A percentile compares a stretch with the other conserved stretches of the same genome.
These are phyloP conservation scores for Oryza glumipatula DNA, from an alignment of 176 grass and related monocot genomes.

Conservation along the genomic window DNA sequence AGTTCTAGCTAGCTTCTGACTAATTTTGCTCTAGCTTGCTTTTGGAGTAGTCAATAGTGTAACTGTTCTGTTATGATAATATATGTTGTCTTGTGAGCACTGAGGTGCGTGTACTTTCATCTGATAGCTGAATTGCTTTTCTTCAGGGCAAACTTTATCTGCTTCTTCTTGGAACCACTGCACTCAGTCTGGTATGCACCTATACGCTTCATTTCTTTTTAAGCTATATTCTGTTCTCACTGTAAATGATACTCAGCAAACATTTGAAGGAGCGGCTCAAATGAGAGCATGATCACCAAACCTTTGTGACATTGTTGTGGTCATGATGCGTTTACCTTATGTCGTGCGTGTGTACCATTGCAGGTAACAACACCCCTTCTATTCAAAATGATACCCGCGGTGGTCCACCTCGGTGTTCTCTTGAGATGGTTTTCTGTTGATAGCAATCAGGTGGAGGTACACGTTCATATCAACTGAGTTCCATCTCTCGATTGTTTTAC, in stretches of 20 bases:
- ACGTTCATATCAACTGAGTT: slow-evolving; percentile 52
- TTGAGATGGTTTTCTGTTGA: slow-evolving; percentile 97
- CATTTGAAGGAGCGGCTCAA: neutral
- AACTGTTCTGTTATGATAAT: slow-evolving; percentile 8
- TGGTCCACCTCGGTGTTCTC: slow-evolving; percentile 92
- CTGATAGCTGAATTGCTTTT: slow-evolving; percentile 50
- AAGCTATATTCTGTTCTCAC: slow-evolving; percentile 7
- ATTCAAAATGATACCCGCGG: slow-evolving; percentile 97
- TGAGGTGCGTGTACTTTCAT: neutral
- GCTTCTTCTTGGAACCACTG: slow-evolving; percentile 95
- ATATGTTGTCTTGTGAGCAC: slow-evolving; percentile 17
- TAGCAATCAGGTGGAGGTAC: slow-evolving; percentile 89
- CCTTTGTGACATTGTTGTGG: neutral
- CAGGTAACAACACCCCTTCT: slow-evolving; percentile 98
- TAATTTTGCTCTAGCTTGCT: neutral
- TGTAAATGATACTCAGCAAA: neutral
- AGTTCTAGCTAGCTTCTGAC: slow-evolving; percentile 20
- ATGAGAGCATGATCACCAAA: neutral
- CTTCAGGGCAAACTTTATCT: slow-evolving; percentile 94
- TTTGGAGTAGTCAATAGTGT: neutral
- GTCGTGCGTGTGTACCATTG: slow-evolving; percentile 22
- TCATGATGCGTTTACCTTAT: slow-evolving; percentile 20
- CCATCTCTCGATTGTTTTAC: slow-evolving; percentile 46
- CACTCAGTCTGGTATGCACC: slow-evolving; percentile 90
- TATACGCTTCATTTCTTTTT: slow-evolving; percentile 17